Percentiles rank a stretch among this genome's conserved stretches.
Conservation (phyloP, 352 stramenopile genomes). For the Phytophthora pini region DNA sequence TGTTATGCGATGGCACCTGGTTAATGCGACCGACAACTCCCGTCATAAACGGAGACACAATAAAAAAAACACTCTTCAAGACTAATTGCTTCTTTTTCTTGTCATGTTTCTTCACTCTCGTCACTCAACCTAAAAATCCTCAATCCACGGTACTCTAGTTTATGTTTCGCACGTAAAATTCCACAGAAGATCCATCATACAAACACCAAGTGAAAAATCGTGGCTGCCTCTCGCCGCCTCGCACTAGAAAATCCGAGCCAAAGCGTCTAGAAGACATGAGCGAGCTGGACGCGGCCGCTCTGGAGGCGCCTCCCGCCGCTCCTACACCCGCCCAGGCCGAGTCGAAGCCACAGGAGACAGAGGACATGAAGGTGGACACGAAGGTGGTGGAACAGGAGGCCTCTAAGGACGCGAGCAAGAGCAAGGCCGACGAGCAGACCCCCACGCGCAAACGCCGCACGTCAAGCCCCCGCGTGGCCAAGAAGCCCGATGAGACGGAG, state of each 20-base stretch:
- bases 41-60: conserved; percentile 6
- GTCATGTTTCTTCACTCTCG: conserved; percentile 1
- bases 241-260: conserved; percentile 44
- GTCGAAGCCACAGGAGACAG: conserved; percentile 6
- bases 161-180: conserved; percentile 14
- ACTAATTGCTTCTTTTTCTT: neutral
- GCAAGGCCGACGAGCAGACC: conserved; percentile 11
- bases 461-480: conserved; percentile 16
- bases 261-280: conserved; percentile 32
- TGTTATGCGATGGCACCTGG: conserved; percentile 93
- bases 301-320: conserved; percentile 17
- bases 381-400: neutral
- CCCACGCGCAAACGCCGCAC: conserved; percentile 23
- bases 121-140: neutral
- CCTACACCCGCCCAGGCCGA: neutral
- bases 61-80: conserved; percentile 36
- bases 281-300: conserved; percentile 16
- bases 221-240: conserved; percentile 27
- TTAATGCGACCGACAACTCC: conserved; percentile 86
- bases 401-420: conserved; percentile 22
- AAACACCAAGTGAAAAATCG: conserved; percentile 19
- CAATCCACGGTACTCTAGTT: conserved; percentile 5
- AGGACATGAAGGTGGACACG: conserved; percentile 19
- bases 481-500: conserved; percentile 17
- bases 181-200: conserved; percentile 30